phyloP scores from a whole-genome alignment of 768 basidiomycete genomes.

The Suillus ampliporus region DNA sequence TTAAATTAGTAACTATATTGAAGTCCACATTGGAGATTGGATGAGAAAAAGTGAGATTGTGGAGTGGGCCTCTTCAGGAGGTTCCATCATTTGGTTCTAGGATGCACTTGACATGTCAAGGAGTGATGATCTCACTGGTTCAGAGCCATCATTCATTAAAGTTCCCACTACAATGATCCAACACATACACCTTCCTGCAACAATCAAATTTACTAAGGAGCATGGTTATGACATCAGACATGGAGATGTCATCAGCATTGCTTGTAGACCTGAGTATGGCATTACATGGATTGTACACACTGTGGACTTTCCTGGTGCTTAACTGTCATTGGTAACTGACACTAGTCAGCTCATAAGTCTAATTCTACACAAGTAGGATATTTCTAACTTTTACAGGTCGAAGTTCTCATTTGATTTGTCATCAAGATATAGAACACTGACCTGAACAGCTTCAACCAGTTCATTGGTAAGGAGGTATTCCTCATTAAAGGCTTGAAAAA shows the following conservation, averaged over 20 bases:
- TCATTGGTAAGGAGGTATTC: background rate
- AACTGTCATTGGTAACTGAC: too few species aligned
- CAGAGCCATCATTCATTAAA: background rate
- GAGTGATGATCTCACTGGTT: too few species aligned
- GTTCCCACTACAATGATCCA: background rate
- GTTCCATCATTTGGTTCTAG: background rate
- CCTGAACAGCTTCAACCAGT: accelerated
- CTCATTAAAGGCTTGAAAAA: background rate
- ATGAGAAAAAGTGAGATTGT: background rate
- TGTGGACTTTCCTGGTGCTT: too few species aligned
- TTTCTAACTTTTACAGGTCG: too few species aligned
- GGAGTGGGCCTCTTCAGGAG: background rate
- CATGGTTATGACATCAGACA: background rate
- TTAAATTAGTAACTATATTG: background rate
- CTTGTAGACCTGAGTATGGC: too few species aligned
- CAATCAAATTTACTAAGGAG: background rate
- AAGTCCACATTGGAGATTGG: background rate
- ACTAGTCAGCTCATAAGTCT: too few species aligned
- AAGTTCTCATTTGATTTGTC: too few species aligned
- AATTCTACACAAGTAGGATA: accelerated
- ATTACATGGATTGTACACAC: too few species aligned
- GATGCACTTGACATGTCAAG: background rate
- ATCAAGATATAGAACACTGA: too few species aligned
- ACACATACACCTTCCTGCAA: background rate
- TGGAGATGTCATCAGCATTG: background rate